A percentile compares a stretch with the other conserved stretches of the same genome.
Evolutionary conservation across 306 rosid genomes (phyloP).

Genomic region (Quercus wislizeni): DNA sequence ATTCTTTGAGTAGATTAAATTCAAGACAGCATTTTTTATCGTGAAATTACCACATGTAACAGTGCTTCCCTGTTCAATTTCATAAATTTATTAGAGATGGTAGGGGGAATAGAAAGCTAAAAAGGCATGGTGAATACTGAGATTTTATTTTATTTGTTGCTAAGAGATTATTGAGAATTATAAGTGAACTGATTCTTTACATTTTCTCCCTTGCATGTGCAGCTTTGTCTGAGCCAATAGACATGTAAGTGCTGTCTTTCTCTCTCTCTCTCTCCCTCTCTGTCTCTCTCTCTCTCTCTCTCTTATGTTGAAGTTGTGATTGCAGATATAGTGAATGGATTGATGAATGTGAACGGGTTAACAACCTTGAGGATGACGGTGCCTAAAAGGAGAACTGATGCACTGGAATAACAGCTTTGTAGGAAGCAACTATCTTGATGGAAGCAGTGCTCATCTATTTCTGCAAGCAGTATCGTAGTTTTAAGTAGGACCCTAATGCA

Average conservation of each 20-base stretch:
- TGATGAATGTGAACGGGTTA: constrained; percentile 90
- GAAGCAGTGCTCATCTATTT: constrained; percentile 2
- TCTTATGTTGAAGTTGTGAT: neutral
- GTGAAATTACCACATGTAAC: neutral
- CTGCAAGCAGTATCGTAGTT: constrained; percentile 11
- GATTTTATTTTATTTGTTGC: too few species aligned
- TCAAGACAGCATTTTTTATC: neutral
- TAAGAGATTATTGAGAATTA: neutral
- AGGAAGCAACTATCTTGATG: constrained; percentile 15
- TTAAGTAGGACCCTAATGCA: neutral
- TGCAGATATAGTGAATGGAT: constrained; percentile 96
- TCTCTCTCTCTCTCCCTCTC: neutral
- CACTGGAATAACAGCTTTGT: neutral
- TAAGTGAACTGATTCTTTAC: neutral
- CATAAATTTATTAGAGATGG: neutral
- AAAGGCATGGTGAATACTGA: neutral
- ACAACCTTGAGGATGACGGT: constrained; percentile 72
- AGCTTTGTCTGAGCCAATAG: constrained; percentile 85
- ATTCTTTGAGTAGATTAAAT: neutral
- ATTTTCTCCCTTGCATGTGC: constrained; percentile 23
- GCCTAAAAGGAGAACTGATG: constrained; percentile 29
- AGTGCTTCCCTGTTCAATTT: neutral
- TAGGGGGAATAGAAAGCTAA: neutral
- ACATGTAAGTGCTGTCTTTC: constrained; percentile 54
- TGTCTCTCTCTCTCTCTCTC: neutral